These are phyloP conservation scores for Colletotrichum ledebouriae DNA, from an alignment of 2,329 filamentous ascomycete genomes.

Conservation along the genomic window DNA sequence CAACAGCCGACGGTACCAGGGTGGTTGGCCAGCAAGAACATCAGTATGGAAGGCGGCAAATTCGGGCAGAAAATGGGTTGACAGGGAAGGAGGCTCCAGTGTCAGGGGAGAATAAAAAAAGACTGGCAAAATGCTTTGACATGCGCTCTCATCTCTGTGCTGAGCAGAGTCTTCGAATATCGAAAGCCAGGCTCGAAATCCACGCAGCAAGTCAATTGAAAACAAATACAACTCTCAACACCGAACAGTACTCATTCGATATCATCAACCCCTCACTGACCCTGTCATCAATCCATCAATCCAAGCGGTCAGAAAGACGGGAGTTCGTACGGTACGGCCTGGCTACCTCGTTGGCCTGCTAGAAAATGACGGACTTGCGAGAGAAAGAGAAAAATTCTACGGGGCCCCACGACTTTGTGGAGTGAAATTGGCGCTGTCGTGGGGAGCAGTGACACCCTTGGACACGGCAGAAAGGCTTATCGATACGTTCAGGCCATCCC, in stretches of 20 bases:
- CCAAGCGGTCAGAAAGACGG: constrained; percentile 25
- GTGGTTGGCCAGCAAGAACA: neutral
- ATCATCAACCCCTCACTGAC: neutral
- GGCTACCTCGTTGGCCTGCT: constrained; percentile 24
- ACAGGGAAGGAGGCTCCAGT: neutral
- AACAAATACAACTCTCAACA: neutral
- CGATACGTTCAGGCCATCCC: constrained; percentile 32
- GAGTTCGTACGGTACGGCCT: constrained; percentile 38
- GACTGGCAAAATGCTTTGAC: no score
- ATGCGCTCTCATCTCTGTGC: no score
- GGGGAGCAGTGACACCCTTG: neutral
- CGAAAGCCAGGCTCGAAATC: neutral
- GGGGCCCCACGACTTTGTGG: constrained; percentile 39
- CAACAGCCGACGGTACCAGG: constrained; percentile 21
- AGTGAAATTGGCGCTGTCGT: constrained; percentile 22
- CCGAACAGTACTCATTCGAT: neutral
- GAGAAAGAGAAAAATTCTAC: constrained; percentile 32
- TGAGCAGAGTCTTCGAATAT: neutral
- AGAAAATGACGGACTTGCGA: constrained; percentile 26
- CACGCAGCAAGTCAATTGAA: neutral
- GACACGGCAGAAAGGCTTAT: constrained; percentile 24
- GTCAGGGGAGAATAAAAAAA: no score
- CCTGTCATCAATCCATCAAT: neutral
- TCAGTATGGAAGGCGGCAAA: neutral
- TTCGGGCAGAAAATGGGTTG: neutral